phyloP scores from a whole-genome alignment of 2,329 filamentous ascomycete genomes.

The Pyricularia pennisetigena region DNA sequence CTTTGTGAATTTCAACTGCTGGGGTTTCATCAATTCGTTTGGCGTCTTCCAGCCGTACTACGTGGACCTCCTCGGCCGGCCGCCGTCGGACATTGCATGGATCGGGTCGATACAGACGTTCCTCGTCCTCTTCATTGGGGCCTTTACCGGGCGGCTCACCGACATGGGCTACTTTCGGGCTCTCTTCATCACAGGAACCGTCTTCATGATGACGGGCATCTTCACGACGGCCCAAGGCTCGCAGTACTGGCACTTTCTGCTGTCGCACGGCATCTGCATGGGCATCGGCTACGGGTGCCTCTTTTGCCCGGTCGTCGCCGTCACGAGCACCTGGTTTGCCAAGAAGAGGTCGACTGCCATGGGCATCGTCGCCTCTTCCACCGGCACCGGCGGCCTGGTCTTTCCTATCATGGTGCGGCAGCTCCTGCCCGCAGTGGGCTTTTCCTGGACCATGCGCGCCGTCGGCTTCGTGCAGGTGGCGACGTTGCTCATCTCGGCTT shows the following conservation, averaged over 20 bases:
- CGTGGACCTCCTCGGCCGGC: slow-evolving; percentile 23
- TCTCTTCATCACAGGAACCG: slow-evolving; percentile 28
- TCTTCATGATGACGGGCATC: slow-evolving; percentile 33
- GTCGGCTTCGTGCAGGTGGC: slow-evolving; percentile 51
- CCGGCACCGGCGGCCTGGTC: slow-evolving; percentile 47
- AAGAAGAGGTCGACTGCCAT: slow-evolving; percentile 47
- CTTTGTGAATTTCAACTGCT: slow-evolving; percentile 30
- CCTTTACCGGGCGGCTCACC: slow-evolving; percentile 40
- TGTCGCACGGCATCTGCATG: slow-evolving; percentile 43
- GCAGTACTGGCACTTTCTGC: slow-evolving; percentile 44
- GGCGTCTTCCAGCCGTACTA: slow-evolving; percentile 48
- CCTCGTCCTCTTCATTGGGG: slow-evolving; percentile 43
- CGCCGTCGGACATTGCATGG: slow-evolving; percentile 39
- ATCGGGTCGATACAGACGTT: slow-evolving; percentile 46
- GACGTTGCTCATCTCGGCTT: slow-evolving; percentile 28
- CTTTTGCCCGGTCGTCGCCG: slow-evolving; percentile 54
- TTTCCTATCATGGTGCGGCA: slow-evolving; percentile 48
- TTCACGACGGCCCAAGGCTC: slow-evolving; percentile 33
- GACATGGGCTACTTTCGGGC: slow-evolving; percentile 43
- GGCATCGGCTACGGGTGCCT: slow-evolving; percentile 51
- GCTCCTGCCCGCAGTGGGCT: slow-evolving; percentile 45
- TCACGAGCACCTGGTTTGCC: slow-evolving; percentile 57
- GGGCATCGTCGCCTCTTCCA: slow-evolving; percentile 50
- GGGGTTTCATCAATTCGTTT: slow-evolving; percentile 44
- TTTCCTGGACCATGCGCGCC: slow-evolving; percentile 45